Conservation (phyloP, 768 basidiomycete species). For the Coprinellus micaceus region DNA sequence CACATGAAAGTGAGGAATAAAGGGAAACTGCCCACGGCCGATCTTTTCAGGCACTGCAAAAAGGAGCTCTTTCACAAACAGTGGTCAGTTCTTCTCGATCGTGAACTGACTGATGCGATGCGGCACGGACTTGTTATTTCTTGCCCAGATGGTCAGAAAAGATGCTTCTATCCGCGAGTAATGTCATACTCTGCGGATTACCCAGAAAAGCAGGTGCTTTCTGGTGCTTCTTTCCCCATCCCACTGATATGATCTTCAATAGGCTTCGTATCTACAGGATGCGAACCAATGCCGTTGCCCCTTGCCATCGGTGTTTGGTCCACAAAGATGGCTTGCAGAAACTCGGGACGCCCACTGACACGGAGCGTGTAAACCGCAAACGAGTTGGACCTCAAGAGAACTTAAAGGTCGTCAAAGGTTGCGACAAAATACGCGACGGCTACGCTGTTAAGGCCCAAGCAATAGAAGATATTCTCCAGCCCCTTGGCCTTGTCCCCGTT, state of each 20-base stretch:
- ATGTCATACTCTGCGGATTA: constrained; percentile 8
- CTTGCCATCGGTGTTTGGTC: constrained; percentile 33
- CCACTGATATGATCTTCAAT: not conserved
- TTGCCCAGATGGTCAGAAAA: constrained; percentile 1
- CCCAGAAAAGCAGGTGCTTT: constrained; percentile 3
- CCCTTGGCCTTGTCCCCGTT: not conserved
- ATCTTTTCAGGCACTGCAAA: not conserved
- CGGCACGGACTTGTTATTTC: not conserved
- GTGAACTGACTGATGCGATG: not conserved
- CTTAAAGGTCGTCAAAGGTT: not conserved
- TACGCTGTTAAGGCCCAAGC: too few species aligned
- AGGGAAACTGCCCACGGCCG: not conserved
- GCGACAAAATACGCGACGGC: not conserved
- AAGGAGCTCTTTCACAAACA: not conserved
- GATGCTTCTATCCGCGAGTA: not conserved
- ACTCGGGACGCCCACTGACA: constrained; percentile 19
- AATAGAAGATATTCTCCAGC: not conserved
- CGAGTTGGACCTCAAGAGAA: not conserved
- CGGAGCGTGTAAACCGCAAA: not conserved
- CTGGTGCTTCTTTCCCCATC: not conserved
- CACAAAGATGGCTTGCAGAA: constrained; percentile 21
- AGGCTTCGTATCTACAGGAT: constrained; percentile 29
- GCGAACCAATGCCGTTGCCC: constrained; percentile 30
- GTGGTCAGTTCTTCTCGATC: not conserved
- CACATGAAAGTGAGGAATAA: not conserved